A percentile compares a stretch with the other conserved stretches of the same genome.
Conservation (phyloP, 1,139 yeast species). For the Scheffersomyces titani region DNA sequence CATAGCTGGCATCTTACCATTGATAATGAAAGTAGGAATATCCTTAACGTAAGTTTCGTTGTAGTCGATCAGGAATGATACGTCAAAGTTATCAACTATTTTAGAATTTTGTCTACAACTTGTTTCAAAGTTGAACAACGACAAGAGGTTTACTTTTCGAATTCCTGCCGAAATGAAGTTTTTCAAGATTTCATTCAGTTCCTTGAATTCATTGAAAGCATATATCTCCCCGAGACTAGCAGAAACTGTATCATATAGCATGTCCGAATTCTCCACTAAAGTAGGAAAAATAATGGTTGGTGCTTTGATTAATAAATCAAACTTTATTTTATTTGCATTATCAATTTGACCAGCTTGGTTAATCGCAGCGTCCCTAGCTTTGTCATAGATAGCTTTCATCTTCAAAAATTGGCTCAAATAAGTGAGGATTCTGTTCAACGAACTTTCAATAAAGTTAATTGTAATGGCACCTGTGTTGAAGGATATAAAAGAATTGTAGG, state of each 20-base stretch:
- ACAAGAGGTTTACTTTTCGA: constrained; percentile 64
- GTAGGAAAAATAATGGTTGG: constrained; percentile 84
- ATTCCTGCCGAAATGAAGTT: constrained; percentile 68
- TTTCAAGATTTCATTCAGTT: constrained; percentile 26
- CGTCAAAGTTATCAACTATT: constrained; percentile 70
- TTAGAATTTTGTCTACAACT: constrained; percentile 54
- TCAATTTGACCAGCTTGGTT: constrained; percentile 67
- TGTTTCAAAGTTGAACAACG: constrained; percentile 55
- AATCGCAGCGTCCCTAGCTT: constrained; percentile 82
- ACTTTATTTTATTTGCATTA: constrained; percentile 61
- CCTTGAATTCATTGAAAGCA: constrained; percentile 61
- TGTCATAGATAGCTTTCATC: constrained; percentile 86
- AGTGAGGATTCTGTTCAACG: constrained; percentile 65
- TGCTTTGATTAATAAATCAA: constrained; percentile 72
- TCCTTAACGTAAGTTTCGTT: constrained; percentile 39
- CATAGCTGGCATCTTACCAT: constrained; percentile 67
- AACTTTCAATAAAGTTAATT: constrained; percentile 78
- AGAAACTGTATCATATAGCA: constrained; percentile 59
- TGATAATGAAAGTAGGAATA: constrained; percentile 54
- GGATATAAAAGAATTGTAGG: constrained; percentile 60
- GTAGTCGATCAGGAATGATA: constrained; percentile 62
- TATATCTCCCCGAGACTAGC: constrained; percentile 83
- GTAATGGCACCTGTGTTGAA: constrained; percentile 76
- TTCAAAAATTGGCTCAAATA: constrained; percentile 75
- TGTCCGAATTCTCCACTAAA: constrained; percentile 38